These are phyloP conservation scores for Halenospora varia DNA, from an alignment of 495 filamentous ascomycete genomes.

Conservation along the genomic window DNA sequence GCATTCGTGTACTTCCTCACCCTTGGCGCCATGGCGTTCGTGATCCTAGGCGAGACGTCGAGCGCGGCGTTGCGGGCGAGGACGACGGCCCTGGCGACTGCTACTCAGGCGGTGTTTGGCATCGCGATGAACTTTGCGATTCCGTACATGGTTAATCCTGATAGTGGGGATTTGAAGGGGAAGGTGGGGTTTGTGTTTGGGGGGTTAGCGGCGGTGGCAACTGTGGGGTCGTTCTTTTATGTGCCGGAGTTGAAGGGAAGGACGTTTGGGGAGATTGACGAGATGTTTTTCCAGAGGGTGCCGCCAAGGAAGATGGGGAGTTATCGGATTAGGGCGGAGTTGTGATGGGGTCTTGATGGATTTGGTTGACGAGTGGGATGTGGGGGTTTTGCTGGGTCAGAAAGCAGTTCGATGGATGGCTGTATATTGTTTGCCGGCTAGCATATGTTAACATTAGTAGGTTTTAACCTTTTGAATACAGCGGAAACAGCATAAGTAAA, in stretches of 20 bases:
- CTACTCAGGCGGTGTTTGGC: slow-evolving; percentile 52
- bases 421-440: no score
- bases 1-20: slow-evolving; percentile 53
- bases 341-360: no score
- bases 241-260: slow-evolving; percentile 48
- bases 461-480: no score
- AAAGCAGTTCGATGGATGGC: no score
- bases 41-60: slow-evolving; percentile 48
- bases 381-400: no score
- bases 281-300: slow-evolving; percentile 39
- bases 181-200: slow-evolving; percentile 69
- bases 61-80: slow-evolving; percentile 46
- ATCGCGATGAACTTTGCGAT: slow-evolving; percentile 61
- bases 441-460: no score
- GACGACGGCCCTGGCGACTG: slow-evolving; percentile 59
- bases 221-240: slow-evolving; percentile 30
- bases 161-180: slow-evolving; percentile 57
- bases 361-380: no score
- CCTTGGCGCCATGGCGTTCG: slow-evolving; percentile 55
- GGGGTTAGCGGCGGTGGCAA: slow-evolving; percentile 39
- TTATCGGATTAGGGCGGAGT: no score
- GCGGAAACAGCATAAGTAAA: no score
- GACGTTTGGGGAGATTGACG: slow-evolving; percentile 50
- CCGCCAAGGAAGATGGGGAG: slow-evolving; percentile 34
- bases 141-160: slow-evolving; percentile 65